Percentiles rank a stretch among this genome's conserved stretches.
Evolutionary conservation across 805 yeast genomes (phyloP).

Genomic region (Wickerhamiella australiensis): DNA sequence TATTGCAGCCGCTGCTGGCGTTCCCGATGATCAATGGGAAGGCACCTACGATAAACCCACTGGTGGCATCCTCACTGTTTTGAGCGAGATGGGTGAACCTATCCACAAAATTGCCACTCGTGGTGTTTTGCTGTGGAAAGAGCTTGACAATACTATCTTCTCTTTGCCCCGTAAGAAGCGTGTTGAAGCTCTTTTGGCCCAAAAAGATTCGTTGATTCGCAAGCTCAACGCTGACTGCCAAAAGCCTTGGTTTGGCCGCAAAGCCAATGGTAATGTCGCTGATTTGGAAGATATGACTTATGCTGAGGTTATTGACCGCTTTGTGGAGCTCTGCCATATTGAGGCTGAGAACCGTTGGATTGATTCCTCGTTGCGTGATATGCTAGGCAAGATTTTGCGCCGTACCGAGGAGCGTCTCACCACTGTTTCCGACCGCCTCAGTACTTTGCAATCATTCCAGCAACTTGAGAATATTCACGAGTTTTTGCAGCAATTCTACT

Average conservation of each 20-base stretch:
- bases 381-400: conserved; percentile 74
- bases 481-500: conserved; percentile 48
- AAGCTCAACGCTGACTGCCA: conserved; percentile 89
- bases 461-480: conserved; percentile 53
- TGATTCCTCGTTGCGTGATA: conserved; percentile 72
- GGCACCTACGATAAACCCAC: conserved; percentile 85
- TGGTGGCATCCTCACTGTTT: conserved; percentile 93
- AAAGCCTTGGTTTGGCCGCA: conserved; percentile 93
- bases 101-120: conserved; percentile 97
- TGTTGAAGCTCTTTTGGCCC: conserved; percentile 63
- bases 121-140: conserved; percentile 89
- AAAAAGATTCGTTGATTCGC: conserved; percentile 74
- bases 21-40: conserved; percentile 82
- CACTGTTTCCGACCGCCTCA: conserved; percentile 25
- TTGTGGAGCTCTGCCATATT: conserved; percentile 80
- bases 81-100: conserved; percentile 99
- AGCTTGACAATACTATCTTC: conserved; percentile 88
- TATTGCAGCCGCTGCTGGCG: conserved; percentile 85
- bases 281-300: conserved; percentile 95
- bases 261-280: conserved; percentile 59
- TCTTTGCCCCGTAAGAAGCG: conserved; percentile 76
- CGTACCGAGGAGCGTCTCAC: conserved; percentile 96
- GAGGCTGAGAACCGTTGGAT: conserved; percentile 74
- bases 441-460: conserved; percentile 62
- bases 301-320: conserved; percentile 74